These are phyloP conservation scores for Alternaria viburni DNA, from an alignment of 2,329 filamentous ascomycete genomes.

Conservation along the genomic window DNA sequence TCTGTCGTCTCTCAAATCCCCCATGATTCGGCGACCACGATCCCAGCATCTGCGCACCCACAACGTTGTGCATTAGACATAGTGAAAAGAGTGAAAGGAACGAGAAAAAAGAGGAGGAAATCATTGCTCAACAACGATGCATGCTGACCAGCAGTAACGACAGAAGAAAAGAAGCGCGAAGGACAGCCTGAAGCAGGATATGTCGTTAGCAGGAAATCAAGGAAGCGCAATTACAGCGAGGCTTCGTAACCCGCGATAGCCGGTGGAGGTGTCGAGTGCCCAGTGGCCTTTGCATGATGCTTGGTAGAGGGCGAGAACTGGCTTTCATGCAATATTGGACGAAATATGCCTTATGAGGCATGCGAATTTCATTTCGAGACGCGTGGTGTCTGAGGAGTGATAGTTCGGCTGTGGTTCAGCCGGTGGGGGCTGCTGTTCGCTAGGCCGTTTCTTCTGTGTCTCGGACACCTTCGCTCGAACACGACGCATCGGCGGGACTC, in stretches of 20 bases:
- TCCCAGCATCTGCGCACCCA: slow-evolving; percentile 39
- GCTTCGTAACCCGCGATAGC: slow-evolving; percentile 1
- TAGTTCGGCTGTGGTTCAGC: slow-evolving; percentile 13
- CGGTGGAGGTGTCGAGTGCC: not conserved
- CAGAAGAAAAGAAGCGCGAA: slow-evolving; percentile 3
- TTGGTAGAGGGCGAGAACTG: slow-evolving; percentile 1
- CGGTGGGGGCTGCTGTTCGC: not conserved
- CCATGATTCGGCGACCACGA: slow-evolving; percentile 16
- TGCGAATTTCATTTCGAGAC: slow-evolving; percentile 19
- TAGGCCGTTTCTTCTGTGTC: not conserved
- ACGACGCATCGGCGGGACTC: not conserved
- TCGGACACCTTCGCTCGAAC: not conserved
- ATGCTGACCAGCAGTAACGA: slow-evolving; percentile 32
- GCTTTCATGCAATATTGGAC: not conserved
- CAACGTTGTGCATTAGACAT: slow-evolving; percentile 26
- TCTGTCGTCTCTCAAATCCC: slow-evolving; percentile 22
- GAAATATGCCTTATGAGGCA: not conserved
- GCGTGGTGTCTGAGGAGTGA: slow-evolving; percentile 19
- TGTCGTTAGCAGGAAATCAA: slow-evolving; percentile 1
- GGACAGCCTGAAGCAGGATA: not conserved
- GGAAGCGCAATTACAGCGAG: not conserved
- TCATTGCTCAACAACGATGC: slow-evolving; percentile 41
- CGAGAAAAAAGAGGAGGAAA: slow-evolving; percentile 18
- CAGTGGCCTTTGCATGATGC: slow-evolving; percentile 10
- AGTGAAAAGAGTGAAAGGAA: slow-evolving; percentile 19